Percentiles rank a stretch among this genome's conserved stretches.
phyloP scores from a whole-genome alignment of 768 basidiomycete genomes.

The Tephrocybe sp. region DNA sequence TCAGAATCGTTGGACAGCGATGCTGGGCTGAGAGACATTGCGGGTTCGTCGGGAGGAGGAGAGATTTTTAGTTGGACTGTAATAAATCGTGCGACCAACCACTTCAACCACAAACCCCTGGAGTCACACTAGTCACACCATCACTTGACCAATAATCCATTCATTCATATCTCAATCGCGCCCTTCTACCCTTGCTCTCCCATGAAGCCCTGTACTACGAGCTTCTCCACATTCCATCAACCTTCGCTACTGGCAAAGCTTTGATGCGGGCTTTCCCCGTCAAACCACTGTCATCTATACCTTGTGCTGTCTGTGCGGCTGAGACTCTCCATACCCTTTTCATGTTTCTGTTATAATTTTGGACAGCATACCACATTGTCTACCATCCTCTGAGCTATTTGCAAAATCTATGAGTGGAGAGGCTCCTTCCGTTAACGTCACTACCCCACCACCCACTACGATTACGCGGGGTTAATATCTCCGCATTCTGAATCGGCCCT shows the following conservation, averaged over 20 bases:
- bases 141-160: constrained; percentile 13
- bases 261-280: constrained; percentile 16
- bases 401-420: background rate
- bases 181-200: constrained; percentile 2
- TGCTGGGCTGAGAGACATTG: constrained; percentile 68
- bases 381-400: background rate
- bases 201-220: constrained; percentile 3
- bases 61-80: constrained; percentile 11
- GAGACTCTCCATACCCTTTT: constrained; percentile 11
- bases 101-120: constrained; percentile 12
- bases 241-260: background rate
- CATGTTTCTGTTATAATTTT: constrained; percentile 7
- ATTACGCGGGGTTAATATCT: constrained; percentile 8
- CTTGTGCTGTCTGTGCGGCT: constrained; percentile 8
- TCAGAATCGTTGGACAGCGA: constrained; percentile 58
- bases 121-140: constrained; percentile 14
- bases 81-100: constrained; percentile 16
- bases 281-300: background rate
- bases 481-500: constrained; percentile 10
- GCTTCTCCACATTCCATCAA: constrained; percentile 14
- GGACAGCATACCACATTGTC: background rate
- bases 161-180: constrained; percentile 7
- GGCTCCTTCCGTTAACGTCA: background rate
- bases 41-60: constrained; percentile 19
- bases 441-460: background rate